Conservation (phyloP, 169 alveolate genomes). For the Plasmodium relictum region DNA sequence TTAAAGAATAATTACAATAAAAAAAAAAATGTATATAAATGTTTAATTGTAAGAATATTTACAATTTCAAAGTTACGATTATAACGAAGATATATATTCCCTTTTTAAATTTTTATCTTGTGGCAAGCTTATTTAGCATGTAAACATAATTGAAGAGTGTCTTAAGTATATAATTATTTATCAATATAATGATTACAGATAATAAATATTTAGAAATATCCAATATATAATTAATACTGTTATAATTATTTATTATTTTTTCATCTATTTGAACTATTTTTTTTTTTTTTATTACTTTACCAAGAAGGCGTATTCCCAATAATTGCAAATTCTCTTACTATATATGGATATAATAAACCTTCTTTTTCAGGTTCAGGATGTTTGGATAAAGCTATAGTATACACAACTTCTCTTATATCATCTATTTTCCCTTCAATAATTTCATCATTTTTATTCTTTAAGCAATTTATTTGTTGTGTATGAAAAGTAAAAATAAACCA, state of each 20-base stretch:
- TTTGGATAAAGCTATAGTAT: constrained; percentile 90
- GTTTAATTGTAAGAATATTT: too few relatives aligned
- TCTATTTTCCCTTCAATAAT: constrained; percentile 89
- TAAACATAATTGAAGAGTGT: too few relatives aligned
- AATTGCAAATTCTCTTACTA: constrained; percentile 88
- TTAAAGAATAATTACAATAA: background rate
- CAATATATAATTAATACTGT: background rate
- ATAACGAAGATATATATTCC: too few relatives aligned
- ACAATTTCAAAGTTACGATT: too few relatives aligned
- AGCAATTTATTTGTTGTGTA: constrained; percentile 92
- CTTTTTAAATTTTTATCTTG: too few relatives aligned
- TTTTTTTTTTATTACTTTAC: constrained; percentile 49
- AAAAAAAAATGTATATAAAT: background rate
- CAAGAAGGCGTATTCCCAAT: constrained; percentile 89
- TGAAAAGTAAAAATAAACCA: constrained; percentile 91
- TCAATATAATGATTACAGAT: too few relatives aligned
- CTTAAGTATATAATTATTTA: too few relatives aligned
- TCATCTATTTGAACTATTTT: background rate
- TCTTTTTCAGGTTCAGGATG: constrained; percentile 87
- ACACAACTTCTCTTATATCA: constrained; percentile 92
- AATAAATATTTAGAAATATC: too few relatives aligned
- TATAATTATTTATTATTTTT: background rate
- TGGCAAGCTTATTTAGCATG: too few relatives aligned
- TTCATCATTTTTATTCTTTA: constrained; percentile 85
- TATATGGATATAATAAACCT: constrained; percentile 84